These are phyloP conservation scores for Epichloe hybrida DNA, from an alignment of 2,329 filamentous ascomycete genomes.

Conservation along the genomic window DNA sequence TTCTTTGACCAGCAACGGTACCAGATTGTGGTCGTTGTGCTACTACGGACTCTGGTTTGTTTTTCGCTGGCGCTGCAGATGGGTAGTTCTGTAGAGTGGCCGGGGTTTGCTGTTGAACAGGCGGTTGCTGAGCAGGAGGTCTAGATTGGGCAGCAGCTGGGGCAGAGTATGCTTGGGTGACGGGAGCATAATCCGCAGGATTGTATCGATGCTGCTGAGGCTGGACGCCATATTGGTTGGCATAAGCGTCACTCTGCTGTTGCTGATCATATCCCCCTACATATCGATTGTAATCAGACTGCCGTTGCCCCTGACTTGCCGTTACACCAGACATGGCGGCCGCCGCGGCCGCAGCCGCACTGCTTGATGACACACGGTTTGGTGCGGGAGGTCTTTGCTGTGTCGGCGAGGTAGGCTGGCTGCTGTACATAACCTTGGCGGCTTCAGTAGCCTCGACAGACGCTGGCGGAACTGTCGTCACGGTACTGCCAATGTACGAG, in stretches of 20 bases:
- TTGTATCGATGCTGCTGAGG: conserved; percentile 53
- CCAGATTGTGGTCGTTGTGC: conserved; percentile 17
- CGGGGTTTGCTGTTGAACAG: conserved; percentile 16
- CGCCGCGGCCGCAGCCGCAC: conserved; percentile 44
- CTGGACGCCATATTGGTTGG: conserved; percentile 17
- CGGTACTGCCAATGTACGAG: conserved; percentile 20
- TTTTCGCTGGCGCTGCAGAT: conserved; percentile 11
- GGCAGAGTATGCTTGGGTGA: conserved; percentile 31
- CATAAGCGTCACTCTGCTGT: conserved; percentile 23
- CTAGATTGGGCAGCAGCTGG: conserved; percentile 19
- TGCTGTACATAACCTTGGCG: conserved; percentile 48
- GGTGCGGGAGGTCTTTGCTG: conserved; percentile 36
- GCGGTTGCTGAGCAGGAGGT: conserved; percentile 14
- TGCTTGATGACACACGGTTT: conserved; percentile 39
- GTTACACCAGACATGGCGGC: conserved; percentile 40
- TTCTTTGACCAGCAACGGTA: conserved; percentile 27
- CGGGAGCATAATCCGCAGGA: conserved; percentile 60
- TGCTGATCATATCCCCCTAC: conserved; percentile 19
- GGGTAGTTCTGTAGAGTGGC: conserved; percentile 26
- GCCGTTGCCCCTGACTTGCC: conserved; percentile 21
- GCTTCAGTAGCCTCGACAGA: conserved; percentile 43
- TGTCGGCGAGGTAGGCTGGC: conserved; percentile 37
- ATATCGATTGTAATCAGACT: conserved; percentile 22
- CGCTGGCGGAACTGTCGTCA: conserved; percentile 1
- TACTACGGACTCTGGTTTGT: conserved; percentile 26